Conservation (phyloP, 2,329 filamentous ascomycete species). For the Neofusicoccum umdonicola region DNA sequence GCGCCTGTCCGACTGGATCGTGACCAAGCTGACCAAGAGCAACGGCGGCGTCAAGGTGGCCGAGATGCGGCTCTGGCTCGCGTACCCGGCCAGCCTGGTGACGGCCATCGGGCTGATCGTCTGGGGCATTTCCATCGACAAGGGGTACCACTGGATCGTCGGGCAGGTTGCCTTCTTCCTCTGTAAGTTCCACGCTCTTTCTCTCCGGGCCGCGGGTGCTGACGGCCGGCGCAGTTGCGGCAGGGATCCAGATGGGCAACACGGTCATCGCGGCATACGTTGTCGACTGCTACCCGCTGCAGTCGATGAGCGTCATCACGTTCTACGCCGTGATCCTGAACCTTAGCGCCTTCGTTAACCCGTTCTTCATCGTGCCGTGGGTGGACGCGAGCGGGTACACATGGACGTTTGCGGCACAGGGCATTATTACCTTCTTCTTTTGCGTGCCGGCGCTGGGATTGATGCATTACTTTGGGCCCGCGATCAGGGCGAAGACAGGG, state of each 20-base stretch:
- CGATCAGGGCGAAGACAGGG: conserved; percentile 20
- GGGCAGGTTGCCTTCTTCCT: conserved; percentile 57
- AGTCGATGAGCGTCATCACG: conserved; percentile 43
- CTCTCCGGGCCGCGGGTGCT: not conserved
- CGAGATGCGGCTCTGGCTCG: conserved; percentile 58
- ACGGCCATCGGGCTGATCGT: conserved; percentile 51
- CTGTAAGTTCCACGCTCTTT: conserved; percentile 38
- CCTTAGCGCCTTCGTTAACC: conserved; percentile 22
- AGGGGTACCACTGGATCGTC: conserved; percentile 55
- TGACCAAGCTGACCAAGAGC: conserved; percentile 45
- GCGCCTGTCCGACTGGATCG: conserved; percentile 51
- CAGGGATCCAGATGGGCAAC: conserved; percentile 58
- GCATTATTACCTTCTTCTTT: conserved; percentile 28
- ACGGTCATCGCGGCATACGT: conserved; percentile 54
- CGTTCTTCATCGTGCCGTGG: conserved; percentile 31
- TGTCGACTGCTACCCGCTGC: conserved; percentile 55
- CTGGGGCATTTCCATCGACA: conserved; percentile 57
- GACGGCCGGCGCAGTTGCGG: conserved; percentile 41
- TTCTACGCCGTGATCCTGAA: conserved; percentile 43
- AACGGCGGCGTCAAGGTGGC: conserved; percentile 46
- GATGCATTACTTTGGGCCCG: conserved; percentile 25
- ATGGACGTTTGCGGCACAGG: conserved; percentile 31
- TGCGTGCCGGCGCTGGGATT: conserved; percentile 24
- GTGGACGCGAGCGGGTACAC: conserved; percentile 25
- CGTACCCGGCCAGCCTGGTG: conserved; percentile 52